A percentile compares a stretch with the other conserved stretches of the same genome.
Conservation (phyloP, 2,329 filamentous ascomycete species). For the Colletotrichum filicis region DNA sequence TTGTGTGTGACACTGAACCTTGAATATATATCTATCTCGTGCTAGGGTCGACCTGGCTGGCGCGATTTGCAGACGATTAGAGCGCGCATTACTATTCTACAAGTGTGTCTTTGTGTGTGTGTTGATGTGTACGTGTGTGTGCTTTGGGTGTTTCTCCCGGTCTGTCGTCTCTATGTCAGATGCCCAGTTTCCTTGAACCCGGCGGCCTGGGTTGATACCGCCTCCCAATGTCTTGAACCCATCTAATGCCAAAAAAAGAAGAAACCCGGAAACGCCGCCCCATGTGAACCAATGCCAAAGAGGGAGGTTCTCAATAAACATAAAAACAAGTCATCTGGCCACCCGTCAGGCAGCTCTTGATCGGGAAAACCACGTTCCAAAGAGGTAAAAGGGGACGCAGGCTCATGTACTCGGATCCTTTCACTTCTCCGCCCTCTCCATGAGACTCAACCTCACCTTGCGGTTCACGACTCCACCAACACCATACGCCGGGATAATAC, state of each 20-base stretch:
- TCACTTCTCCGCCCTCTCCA: slow-evolving; percentile 58
- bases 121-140: background rate
- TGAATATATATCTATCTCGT: slow-evolving; percentile 31
- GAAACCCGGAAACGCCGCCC: slow-evolving; percentile 25
- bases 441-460: slow-evolving; percentile 74
- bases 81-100: slow-evolving; percentile 34
- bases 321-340: slow-evolving; percentile 9
- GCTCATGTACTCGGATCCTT: too few relatives aligned
- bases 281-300: slow-evolving; percentile 26
- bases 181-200: background rate
- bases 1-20: background rate
- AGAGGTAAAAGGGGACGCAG: background rate
- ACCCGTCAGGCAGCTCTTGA: background rate
- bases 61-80: slow-evolving; percentile 21
- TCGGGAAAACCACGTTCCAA: background rate
- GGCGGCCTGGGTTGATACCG: background rate
- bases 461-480: slow-evolving; percentile 88
- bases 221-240: slow-evolving; percentile 13
- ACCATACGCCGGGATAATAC: slow-evolving; percentile 91
- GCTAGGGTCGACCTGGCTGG: slow-evolving; percentile 4
- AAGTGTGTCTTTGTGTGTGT: slow-evolving; percentile 5
- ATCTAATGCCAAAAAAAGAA: background rate
- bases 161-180: slow-evolving; percentile 15
- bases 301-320: slow-evolving; percentile 5
- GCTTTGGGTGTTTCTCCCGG: background rate